Percentiles rank a stretch among this genome's conserved stretches.
Conservation (phyloP, 805 yeast genomes). For the Vanderwaltozyma verrucispora region DNA sequence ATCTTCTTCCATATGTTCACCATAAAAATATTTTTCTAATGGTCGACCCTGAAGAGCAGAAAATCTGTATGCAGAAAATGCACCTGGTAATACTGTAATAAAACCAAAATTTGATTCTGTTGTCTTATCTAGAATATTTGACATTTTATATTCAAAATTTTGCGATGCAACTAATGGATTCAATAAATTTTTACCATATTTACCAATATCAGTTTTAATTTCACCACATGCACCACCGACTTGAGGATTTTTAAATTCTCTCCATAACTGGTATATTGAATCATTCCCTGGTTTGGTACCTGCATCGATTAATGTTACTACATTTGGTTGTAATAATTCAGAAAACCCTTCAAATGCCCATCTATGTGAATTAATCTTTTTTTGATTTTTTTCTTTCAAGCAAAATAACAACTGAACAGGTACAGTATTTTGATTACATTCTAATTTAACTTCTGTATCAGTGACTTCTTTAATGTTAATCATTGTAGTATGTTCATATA, state of each 20-base stretch:
- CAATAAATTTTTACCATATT: slow-evolving; percentile 39
- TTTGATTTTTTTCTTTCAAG: slow-evolving; percentile 77
- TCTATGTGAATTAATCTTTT: slow-evolving; percentile 89
- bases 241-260: slow-evolving; percentile 61
- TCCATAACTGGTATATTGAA: slow-evolving; percentile 85
- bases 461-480: slow-evolving; percentile 68
- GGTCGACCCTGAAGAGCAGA: slow-evolving; percentile 79
- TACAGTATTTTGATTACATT: slow-evolving; percentile 37
- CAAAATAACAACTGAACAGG: slow-evolving; percentile 89
- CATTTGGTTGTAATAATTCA: slow-evolving; percentile 68
- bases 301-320: slow-evolving; percentile 79
- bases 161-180: slow-evolving; percentile 95
- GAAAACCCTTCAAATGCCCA: slow-evolving; percentile 96
- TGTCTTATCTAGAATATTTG: slow-evolving; percentile 91
- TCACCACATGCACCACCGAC: slow-evolving; percentile 99
- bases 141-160: slow-evolving; percentile 92
- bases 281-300: slow-evolving; percentile 87
- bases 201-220: slow-evolving; percentile 77
- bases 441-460: slow-evolving; percentile 52
- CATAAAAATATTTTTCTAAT: slow-evolving; percentile 80
- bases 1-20: slow-evolving; percentile 64
- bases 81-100: slow-evolving; percentile 92
- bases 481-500: slow-evolving; percentile 89
- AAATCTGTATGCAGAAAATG: slow-evolving; percentile 88
- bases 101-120: slow-evolving; percentile 92